Percentiles rank a stretch among this genome's conserved stretches.
Conservation (phyloP, 805 yeast species). For the Pichia heedii region DNA sequence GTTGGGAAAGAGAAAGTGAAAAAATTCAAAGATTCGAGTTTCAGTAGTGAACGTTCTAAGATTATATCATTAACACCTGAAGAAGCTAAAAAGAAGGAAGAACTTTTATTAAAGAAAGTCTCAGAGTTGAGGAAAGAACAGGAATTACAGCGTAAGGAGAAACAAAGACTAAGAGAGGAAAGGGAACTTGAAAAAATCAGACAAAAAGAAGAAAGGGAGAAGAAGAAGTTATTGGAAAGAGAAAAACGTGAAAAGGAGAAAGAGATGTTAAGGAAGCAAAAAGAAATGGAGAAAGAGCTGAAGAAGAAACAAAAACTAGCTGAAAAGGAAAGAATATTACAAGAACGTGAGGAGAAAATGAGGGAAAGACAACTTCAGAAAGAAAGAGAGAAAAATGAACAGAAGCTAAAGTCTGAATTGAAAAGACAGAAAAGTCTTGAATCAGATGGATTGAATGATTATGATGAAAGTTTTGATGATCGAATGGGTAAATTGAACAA, state of each 20-base stretch:
- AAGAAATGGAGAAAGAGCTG: conserved; percentile 18
- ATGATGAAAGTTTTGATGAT: conserved; percentile 10
- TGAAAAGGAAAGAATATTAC: conserved; percentile 17
- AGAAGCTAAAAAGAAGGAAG: conserved; percentile 9
- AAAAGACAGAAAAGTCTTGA: conserved; percentile 9
- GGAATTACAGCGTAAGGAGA: conserved; percentile 13
- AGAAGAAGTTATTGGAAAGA: conserved; percentile 6
- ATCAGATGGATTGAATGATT: neutral
- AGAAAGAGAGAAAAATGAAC: conserved; percentile 6
- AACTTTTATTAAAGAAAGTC: conserved; percentile 9
- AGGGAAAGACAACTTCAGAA: conserved; percentile 9
- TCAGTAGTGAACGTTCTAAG: conserved; percentile 6
- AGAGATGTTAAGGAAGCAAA: conserved; percentile 16
- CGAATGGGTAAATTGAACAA: conserved; percentile 11
- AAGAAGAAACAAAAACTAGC: conserved; percentile 16
- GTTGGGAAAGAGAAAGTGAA: neutral
- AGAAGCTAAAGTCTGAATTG: neutral
- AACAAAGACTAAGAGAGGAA: conserved; percentile 14
- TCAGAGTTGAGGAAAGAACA: conserved; percentile 12
- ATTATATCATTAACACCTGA: conserved; percentile 7
- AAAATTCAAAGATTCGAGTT: neutral
- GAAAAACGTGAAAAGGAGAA: conserved; percentile 17
- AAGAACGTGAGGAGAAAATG: conserved; percentile 16
- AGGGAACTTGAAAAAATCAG: neutral
- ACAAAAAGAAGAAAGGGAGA: conserved; percentile 12